Evolutionary conservation across 192 early-diverging fungal genomes (phyloP), one percentile per base, ranked within the genome.

Genomic region (Podila horticola): DNA sequence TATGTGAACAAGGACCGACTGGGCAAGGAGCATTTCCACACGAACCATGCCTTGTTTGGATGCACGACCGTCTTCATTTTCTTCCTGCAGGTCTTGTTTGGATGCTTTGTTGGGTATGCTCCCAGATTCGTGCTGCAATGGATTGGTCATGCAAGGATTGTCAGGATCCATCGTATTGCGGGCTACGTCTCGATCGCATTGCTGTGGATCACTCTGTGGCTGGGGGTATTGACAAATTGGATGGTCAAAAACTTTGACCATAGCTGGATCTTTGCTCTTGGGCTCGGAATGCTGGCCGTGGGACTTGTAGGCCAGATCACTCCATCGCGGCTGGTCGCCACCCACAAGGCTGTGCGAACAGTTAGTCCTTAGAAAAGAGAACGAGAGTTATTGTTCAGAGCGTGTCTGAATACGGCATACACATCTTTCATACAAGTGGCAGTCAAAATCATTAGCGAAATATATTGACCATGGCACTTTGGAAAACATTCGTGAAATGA

Each of bases 191-290:
- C 77, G 5, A 81, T 81, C 36, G 66, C 59, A 9, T 8, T 71
- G 38, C 30, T 81, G 19, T 81, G 77, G 77, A 13, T 19, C 15
- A 69, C 77, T 1, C 62, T 81, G 4, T 81, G 77, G 77, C 24
- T 72, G 38, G 51, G 34, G 8, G 67, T 69, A 8, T 28, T 81
- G 45, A 69, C 77, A 11, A 81, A 64, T 48, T 81, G 77, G 77
- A 69, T 81, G 71, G 63, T 69, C 48, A 72, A 30, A 22, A 81
- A 81, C 58, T 81, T 81, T 65, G 34, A 73, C 19, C 51, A 81
- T n/a, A 58, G 69, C 29, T 81, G 71, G 70, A 17, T 81, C 29
- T 81, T 81, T 61, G 66, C 67, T 9, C 38, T 81, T 22, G 70
- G 60, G n/a, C 10, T 65, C 28, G 71, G 71, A 11, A 81, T 81